These are phyloP conservation scores for Margaritispora aquatica DNA, from an alignment of 495 filamentous ascomycete species.

Conservation along the genomic window DNA sequence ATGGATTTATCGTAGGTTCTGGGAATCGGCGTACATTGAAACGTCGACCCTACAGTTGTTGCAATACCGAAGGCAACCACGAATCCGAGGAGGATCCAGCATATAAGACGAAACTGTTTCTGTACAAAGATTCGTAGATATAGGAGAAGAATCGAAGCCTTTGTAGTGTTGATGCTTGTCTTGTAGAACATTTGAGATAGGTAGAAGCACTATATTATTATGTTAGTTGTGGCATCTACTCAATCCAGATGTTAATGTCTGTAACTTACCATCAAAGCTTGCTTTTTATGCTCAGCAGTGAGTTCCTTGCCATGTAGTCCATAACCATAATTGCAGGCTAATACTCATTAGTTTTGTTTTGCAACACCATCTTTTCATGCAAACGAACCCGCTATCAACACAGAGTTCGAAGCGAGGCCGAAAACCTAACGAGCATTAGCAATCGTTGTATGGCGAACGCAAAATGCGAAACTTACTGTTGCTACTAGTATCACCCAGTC, in stretches of 20 bases:
- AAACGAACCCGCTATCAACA: neutral
- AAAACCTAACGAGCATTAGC: no score
- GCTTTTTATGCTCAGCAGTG: neutral
- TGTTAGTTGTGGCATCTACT: neutral
- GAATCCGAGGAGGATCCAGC: neutral
- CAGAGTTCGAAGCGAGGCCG: neutral
- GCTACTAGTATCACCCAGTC: neutral
- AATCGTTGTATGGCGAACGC: no score
- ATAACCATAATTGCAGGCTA: neutral
- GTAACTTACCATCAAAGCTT: neutral
- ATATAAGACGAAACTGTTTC: neutral
- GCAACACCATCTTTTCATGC: neutral
- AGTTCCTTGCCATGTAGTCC: neutral
- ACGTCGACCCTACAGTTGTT: neutral
- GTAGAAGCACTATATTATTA: neutral
- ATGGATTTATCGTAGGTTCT: slow-evolving; percentile 39
- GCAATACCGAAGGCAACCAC: neutral
- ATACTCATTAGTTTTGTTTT: neutral
- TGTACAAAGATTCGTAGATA: slow-evolving; percentile 1
- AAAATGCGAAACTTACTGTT: no score
- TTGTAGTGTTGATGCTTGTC: neutral
- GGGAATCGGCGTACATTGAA: slow-evolving; percentile 46
- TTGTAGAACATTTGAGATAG: slow-evolving; percentile 4
- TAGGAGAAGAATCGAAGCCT: slow-evolving; percentile 3
- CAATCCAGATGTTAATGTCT: neutral